Evolutionary conservation across 306 rosid species (phyloP).

Genomic region (Rubus idaeus): DNA sequence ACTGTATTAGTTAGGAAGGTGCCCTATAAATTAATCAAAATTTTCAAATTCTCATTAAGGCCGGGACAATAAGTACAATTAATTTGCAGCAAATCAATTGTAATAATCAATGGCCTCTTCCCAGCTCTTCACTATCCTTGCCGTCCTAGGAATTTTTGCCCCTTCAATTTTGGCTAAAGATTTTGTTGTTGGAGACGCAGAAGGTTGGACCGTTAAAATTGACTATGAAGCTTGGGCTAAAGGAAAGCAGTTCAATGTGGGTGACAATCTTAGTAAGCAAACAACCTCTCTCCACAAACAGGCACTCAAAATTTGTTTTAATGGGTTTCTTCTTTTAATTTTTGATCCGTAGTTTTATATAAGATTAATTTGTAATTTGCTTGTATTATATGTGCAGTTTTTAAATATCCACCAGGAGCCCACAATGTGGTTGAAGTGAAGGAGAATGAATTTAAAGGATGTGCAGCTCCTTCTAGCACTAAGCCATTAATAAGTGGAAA

Average conservation of each 20-base stretch:
- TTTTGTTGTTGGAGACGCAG: slow-evolving; percentile 28
- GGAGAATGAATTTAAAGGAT: slow-evolving; percentile 26
- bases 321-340: neutral
- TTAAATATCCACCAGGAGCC: slow-evolving; percentile 25
- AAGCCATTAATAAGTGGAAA: slow-evolving; percentile 25
- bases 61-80: neutral
- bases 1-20: neutral
- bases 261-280: slow-evolving; percentile 36
- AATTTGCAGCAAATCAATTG: neutral
- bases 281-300: neutral
- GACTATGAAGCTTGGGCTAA: slow-evolving; percentile 33
- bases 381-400: slow-evolving; percentile 24
- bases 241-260: slow-evolving; percentile 30
- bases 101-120: slow-evolving; percentile 25
- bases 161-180: slow-evolving; percentile 25
- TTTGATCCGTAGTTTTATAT: neutral
- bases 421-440: slow-evolving; percentile 36
- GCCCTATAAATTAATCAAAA: neutral
- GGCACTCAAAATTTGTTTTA: neutral
- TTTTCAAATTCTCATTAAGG: neutral
- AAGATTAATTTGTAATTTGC: neutral
- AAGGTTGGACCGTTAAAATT: slow-evolving; percentile 31
- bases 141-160: slow-evolving; percentile 13
- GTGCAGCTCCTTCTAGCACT: slow-evolving; percentile 9
- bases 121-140: slow-evolving; percentile 11